phyloP scores from a whole-genome alignment of 257 asterid genomes.

The Paraleonurus japonicus region DNA sequence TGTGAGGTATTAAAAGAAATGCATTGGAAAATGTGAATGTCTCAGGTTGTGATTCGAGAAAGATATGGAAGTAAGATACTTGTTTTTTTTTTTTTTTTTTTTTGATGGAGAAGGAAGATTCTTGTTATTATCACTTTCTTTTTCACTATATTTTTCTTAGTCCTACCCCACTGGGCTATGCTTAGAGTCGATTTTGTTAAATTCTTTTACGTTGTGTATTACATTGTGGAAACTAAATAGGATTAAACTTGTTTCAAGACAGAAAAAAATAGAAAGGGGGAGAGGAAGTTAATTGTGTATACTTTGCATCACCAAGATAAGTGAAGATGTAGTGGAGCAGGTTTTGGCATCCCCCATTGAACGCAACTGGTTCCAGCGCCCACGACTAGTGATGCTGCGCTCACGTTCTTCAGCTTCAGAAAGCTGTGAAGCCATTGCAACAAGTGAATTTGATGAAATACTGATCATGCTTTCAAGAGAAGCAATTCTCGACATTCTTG shows the following conservation, averaged over 20 bases:
- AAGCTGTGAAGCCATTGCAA: slow-evolving; percentile 95
- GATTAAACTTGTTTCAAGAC: background rate
- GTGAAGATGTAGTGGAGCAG: slow-evolving; percentile 79
- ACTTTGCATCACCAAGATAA: slow-evolving; percentile 84
- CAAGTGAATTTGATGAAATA: slow-evolving; percentile 86
- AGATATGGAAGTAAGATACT: background rate
- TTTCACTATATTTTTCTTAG: too few species aligned
- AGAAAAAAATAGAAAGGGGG: background rate
- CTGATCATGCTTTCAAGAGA: slow-evolving; percentile 88
- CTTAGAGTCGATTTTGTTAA: background rate
- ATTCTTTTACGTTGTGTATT: background rate
- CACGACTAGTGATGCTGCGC: slow-evolving; percentile 68
- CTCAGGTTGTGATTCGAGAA: background rate
- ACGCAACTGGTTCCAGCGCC: slow-evolving; percentile 91
- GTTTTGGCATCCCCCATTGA: slow-evolving; percentile 89
- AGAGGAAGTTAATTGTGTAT: background rate
- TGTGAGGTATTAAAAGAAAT: background rate
- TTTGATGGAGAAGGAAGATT: too few species aligned
- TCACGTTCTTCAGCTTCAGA: slow-evolving; percentile 98
- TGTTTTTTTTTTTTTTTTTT: too few species aligned
- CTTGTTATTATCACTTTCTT: too few species aligned
- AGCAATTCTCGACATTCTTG: slow-evolving; percentile 83
- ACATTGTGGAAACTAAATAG: background rate
- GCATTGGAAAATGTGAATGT: background rate
- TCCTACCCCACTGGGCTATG: too few species aligned